Conservation (phyloP, 352 stramenopile genomes). For the Pythium rhizo-oryzae region DNA sequence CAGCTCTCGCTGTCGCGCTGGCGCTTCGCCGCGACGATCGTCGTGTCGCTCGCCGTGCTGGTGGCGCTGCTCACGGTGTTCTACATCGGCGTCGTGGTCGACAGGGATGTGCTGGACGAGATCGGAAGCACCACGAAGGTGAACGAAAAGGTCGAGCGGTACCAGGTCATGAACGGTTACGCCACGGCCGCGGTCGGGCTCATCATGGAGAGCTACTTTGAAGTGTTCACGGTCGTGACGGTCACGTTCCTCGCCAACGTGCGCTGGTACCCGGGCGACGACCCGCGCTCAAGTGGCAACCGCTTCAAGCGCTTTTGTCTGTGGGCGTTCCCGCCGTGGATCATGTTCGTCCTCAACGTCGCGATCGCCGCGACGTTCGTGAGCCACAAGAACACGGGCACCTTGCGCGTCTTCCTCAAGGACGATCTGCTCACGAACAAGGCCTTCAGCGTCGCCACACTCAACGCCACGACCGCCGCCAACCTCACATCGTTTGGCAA, state of each 20-base stretch:
- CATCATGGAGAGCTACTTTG: slow-evolving; percentile 36
- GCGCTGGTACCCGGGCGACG: slow-evolving; percentile 37
- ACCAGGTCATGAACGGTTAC: slow-evolving; percentile 48
- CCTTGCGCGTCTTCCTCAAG: slow-evolving; percentile 38
- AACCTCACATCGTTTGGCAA: slow-evolving; percentile 1
- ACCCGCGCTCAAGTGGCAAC: slow-evolving; percentile 20
- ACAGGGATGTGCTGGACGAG: slow-evolving; percentile 34
- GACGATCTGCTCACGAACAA: slow-evolving; percentile 21
- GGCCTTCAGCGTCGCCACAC: neutral
- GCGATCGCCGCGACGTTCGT: slow-evolving; percentile 45
- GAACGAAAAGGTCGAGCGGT: slow-evolving; percentile 35
- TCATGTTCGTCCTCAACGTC: slow-evolving; percentile 52
- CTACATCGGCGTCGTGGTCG: slow-evolving; percentile 38
- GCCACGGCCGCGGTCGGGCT: slow-evolving; percentile 32
- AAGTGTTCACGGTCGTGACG: slow-evolving; percentile 45
- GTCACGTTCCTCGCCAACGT: slow-evolving; percentile 44
- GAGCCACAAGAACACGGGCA: slow-evolving; percentile 37
- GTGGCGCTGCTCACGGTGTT: slow-evolving; percentile 36
- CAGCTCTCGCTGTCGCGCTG: slow-evolving; percentile 7
- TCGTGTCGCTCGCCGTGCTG: neutral
- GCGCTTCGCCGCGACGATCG: neutral
- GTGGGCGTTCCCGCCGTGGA: slow-evolving; percentile 36
- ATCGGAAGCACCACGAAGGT: slow-evolving; percentile 37
- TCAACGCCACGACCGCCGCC: slow-evolving; percentile 6
- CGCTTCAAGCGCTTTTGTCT: slow-evolving; percentile 37